Evolutionary conservation across 768 basidiomycete species (phyloP).

Genomic region (Cystofilobasidium bisporidii): DNA sequence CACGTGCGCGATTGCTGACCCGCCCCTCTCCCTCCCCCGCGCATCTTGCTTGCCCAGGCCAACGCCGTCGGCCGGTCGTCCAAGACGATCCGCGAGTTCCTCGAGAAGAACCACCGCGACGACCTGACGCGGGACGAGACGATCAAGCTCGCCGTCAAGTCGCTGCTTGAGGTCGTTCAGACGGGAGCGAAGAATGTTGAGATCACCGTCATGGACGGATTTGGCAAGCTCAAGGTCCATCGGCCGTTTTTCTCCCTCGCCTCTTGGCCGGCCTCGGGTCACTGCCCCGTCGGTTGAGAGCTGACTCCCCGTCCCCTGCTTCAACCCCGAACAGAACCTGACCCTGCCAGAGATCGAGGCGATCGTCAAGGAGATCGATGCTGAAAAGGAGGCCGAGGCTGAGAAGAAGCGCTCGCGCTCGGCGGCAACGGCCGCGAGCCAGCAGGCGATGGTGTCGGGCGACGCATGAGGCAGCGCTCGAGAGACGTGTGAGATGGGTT

Average conservation of each 20-base stretch:
- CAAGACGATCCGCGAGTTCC: constrained; percentile 94
- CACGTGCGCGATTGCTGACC: not conserved
- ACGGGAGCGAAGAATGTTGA: constrained; percentile 99
- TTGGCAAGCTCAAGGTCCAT: constrained; percentile 78
- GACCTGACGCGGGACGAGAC: constrained; percentile 78
- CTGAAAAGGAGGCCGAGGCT: constrained; percentile 95
- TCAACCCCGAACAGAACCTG: constrained; percentile 79
- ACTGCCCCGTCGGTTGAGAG: no score
- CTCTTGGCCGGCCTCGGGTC: not conserved
- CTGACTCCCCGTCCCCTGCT: no score
- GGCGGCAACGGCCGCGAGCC: constrained; percentile 62
- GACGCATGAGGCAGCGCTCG: not conserved
- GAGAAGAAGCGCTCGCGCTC: constrained; percentile 84
- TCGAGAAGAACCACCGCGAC: constrained; percentile 96
- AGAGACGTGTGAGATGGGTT: no score
- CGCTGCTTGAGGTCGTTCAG: constrained; percentile 92
- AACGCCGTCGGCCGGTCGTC: constrained; percentile 96
- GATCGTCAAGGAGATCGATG: constrained; percentile 86
- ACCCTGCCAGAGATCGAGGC: constrained; percentile 78
- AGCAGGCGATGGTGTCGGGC: constrained; percentile 11
- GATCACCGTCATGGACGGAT: constrained; percentile 93
- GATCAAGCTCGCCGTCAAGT: constrained; percentile 91
- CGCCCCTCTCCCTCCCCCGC: not conserved
- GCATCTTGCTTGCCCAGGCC: constrained; percentile 49
- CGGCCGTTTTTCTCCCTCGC: no score